A percentile compares a stretch with the other conserved stretches of the same genome.
phyloP scores from a whole-genome alignment of 441 rosid species.

The Metrosideros polymorpha region DNA sequence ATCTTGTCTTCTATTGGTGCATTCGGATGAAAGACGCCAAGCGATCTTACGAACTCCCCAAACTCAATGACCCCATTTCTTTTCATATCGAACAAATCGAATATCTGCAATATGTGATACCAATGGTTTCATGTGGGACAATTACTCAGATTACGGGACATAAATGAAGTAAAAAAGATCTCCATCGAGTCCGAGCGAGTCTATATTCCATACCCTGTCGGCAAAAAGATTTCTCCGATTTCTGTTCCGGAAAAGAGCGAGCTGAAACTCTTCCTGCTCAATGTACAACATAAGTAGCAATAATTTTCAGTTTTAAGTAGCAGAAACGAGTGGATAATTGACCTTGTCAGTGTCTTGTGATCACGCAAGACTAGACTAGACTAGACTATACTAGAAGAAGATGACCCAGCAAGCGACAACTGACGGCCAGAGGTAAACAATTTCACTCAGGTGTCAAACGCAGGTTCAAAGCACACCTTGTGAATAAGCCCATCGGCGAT shows the following conservation, averaged over 20 bases:
- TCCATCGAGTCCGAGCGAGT: neutral
- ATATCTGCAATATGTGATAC: slow-evolving; percentile 33
- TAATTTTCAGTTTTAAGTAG: neutral
- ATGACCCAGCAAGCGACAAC: neutral
- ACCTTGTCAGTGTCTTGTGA: neutral
- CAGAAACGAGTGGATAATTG: neutral
- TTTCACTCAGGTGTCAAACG: neutral
- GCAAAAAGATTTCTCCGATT: slow-evolving; percentile 69
- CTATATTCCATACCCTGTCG: slow-evolving; percentile 49
- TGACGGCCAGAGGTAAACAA: neutral
- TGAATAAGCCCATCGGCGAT: neutral
- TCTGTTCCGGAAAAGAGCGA: slow-evolving; percentile 76
- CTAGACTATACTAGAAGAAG: neutral
- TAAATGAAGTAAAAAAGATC: neutral
- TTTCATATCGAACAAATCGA: slow-evolving; percentile 82
- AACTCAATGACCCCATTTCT: slow-evolving; percentile 85
- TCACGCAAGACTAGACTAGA: neutral
- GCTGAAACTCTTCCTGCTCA: slow-evolving; percentile 78
- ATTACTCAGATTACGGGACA: neutral
- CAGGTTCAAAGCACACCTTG: neutral
- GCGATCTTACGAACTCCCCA: slow-evolving; percentile 77
- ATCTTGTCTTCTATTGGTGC: slow-evolving; percentile 61
- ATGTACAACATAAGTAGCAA: neutral
- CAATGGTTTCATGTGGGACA: neutral
- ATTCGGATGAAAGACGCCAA: slow-evolving; percentile 70